These are phyloP conservation scores for Orbilia blumenaviensis DNA, from an alignment of 2,329 filamentous ascomycete genomes.

Conservation along the genomic window DNA sequence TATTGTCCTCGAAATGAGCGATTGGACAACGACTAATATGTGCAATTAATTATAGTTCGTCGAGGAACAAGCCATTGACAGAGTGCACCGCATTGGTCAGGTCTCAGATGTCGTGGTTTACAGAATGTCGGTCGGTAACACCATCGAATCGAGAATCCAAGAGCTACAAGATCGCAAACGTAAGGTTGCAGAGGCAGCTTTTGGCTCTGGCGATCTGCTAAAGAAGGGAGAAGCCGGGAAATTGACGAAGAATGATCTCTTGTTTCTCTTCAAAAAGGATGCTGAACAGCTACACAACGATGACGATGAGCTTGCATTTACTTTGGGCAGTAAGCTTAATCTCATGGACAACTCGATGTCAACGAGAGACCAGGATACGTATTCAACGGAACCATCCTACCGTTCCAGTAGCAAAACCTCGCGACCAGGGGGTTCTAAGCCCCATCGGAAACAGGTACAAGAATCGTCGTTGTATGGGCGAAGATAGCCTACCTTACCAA, in stretches of 20 bases:
- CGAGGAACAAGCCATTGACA: slow-evolving; percentile 98
- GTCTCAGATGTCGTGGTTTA: slow-evolving; percentile 94
- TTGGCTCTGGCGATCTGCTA: slow-evolving; percentile 72
- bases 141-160: slow-evolving; percentile 94
- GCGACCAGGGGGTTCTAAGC: slow-evolving; percentile 5
- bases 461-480: slow-evolving; percentile 42
- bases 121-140: slow-evolving; percentile 85
- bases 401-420: slow-evolving; percentile 7
- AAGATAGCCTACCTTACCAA: slow-evolving; percentile 17
- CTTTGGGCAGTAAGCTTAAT: slow-evolving; percentile 38
- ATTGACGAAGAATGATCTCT: slow-evolving; percentile 89
- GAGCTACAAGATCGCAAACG: slow-evolving; percentile 94
- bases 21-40: slow-evolving; percentile 47
- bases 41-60: slow-evolving; percentile 73
- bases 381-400: not conserved
- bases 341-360: slow-evolving; percentile 43
- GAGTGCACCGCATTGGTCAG: slow-evolving; percentile 97
- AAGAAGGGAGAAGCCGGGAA: slow-evolving; percentile 78
- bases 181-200: slow-evolving; percentile 86
- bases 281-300: slow-evolving; percentile 62
- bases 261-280: slow-evolving; percentile 84
- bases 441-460: slow-evolving; percentile 3
- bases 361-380: slow-evolving; percentile 26
- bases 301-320: slow-evolving; percentile 47
- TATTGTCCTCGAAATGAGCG: slow-evolving; percentile 49